These are phyloP conservation scores for Ophiocordyceps polyrhachis-furcata DNA, from an alignment of 2,329 filamentous ascomycete genomes.

Conservation along the genomic window DNA sequence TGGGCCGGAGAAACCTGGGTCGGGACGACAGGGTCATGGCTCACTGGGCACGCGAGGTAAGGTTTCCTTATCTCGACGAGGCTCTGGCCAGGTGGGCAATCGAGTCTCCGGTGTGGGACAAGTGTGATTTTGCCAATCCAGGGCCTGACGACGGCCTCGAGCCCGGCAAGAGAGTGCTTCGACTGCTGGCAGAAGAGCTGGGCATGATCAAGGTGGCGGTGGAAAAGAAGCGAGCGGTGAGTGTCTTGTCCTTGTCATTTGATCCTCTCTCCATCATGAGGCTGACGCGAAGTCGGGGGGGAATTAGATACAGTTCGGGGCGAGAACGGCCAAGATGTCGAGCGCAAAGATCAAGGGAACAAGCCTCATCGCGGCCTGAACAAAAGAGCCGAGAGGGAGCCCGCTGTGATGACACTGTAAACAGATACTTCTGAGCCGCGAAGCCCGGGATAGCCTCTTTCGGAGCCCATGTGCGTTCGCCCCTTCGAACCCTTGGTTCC, in stretches of 20 bases:
- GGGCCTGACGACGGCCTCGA: conserved; percentile 32
- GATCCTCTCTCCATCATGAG: background rate
- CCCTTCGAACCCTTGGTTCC: conserved; percentile 20
- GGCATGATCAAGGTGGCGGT: conserved; percentile 51
- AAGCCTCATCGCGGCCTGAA: conserved; percentile 29
- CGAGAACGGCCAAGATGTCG: conserved; percentile 70
- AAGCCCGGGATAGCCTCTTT: conserved; percentile 7
- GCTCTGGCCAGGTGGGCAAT: conserved; percentile 68
- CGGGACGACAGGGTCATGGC: conserved; percentile 83
- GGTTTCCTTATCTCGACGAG: conserved; percentile 87
- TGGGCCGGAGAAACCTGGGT: conserved; percentile 87
- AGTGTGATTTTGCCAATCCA: conserved; percentile 63
- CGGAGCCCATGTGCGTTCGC: conserved; percentile 28
- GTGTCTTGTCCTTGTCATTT: background rate
- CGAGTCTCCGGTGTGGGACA: conserved; percentile 54
- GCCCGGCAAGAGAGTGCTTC: conserved; percentile 62
- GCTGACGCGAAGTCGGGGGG: background rate
- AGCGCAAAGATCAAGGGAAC: conserved; percentile 51
- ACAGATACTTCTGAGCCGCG: conserved; percentile 59
- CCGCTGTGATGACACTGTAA: conserved; percentile 42
- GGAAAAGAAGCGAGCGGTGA: conserved; percentile 54
- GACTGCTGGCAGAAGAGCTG: conserved; percentile 56
- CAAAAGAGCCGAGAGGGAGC: background rate
- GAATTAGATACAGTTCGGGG: conserved; percentile 58
- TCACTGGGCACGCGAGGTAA: conserved; percentile 72